phyloP scores from a whole-genome alignment of 106 monocot genomes.

The Iris macrosiphon region DNA sequence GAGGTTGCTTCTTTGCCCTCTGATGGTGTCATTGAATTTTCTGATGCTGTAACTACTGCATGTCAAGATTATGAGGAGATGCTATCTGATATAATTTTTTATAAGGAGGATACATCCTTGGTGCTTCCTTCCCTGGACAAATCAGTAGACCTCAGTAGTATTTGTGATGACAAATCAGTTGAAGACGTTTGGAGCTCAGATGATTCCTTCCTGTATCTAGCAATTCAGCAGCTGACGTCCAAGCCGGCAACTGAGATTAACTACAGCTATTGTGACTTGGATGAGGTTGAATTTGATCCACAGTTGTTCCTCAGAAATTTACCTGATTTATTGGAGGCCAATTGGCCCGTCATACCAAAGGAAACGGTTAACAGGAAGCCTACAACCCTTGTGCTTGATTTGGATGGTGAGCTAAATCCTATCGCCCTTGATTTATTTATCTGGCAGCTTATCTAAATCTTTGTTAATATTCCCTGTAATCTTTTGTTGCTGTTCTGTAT shows the following conservation, averaged over 20 bases:
- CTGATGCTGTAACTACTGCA: constrained; percentile 18
- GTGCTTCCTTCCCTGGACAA: constrained; percentile 43
- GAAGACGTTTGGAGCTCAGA: constrained; percentile 30
- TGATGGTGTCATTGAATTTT: constrained; percentile 33
- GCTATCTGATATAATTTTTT: constrained; percentile 32
- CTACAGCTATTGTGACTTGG: constrained; percentile 14
- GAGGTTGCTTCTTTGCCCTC: constrained; percentile 37
- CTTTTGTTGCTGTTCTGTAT: too few relatives aligned
- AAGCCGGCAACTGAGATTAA: constrained; percentile 26
- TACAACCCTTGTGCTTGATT: constrained; percentile 81
- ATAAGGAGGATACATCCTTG: constrained; percentile 38
- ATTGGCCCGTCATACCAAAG: constrained; percentile 23
- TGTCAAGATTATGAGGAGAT: constrained; percentile 28
- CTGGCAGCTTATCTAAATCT: too few relatives aligned
- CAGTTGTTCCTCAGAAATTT: constrained; percentile 39
- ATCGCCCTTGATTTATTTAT: too few relatives aligned
- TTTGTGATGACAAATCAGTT: constrained; percentile 12
- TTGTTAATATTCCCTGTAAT: too few relatives aligned
- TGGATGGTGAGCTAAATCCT: constrained; percentile 74
- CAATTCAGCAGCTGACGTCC: constrained; percentile 37
- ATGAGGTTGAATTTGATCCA: constrained; percentile 39
- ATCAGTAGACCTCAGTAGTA: constrained; percentile 8
- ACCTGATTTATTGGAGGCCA: constrained; percentile 42
- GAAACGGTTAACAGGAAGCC: constrained; percentile 33
- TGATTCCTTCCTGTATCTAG: constrained; percentile 37